These are phyloP conservation scores for Helianthus annuus DNA, from an alignment of 129 eudicot genomes.

Conservation along the genomic window HanXRQr2.0-SUNRISE NC_035442.2:146761425-146761924, in stretches of 20 bases:
- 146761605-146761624: slow-evolving; percentile 29
- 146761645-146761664: slow-evolving; percentile 40
- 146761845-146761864: slow-evolving; percentile 17
- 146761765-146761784: slow-evolving; percentile 38
- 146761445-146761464: not conserved
- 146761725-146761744: not conserved
- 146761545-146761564: slow-evolving; percentile 39
- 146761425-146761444: slow-evolving; percentile 11
- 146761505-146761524: slow-evolving; percentile 32
- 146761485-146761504: slow-evolving; percentile 27
- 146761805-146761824: slow-evolving; percentile 43
- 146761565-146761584: slow-evolving; percentile 27
- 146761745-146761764: slow-evolving; percentile 40
- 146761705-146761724: too few species aligned
- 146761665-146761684: slow-evolving; percentile 33
- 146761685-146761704: slow-evolving; percentile 20
- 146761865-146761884: slow-evolving; percentile 9
- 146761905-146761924: slow-evolving; percentile 12
- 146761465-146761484: not conserved
- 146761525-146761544: slow-evolving; percentile 28
- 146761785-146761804: slow-evolving; percentile 45
- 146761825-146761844: slow-evolving; percentile 19
- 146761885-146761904: slow-evolving; percentile 19
- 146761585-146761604: not conserved
- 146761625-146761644: slow-evolving; percentile 15